A percentile compares a stretch with the other conserved stretches of the same genome.
Conservation (phyloP, 768 basidiomycete species). For the Tulasnella sp. region DNA sequence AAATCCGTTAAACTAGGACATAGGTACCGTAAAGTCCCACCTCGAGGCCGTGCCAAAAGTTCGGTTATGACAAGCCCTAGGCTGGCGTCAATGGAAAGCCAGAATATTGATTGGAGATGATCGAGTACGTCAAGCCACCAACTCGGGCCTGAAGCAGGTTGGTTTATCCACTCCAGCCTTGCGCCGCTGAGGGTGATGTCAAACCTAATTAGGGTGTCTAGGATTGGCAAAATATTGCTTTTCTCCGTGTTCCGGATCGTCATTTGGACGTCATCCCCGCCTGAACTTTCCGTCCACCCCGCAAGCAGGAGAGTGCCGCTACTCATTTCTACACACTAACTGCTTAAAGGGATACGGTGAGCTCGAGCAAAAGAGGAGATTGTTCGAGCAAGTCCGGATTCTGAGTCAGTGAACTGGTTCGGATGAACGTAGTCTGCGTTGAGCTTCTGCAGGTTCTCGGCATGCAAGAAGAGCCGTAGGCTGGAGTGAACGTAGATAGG, state of each 20-base stretch:
- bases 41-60: background rate
- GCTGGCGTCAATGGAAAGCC: no score
- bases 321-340: background rate
- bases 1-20: background rate
- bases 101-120: no score
- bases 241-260: no score
- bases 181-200: no score
- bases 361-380: background rate
- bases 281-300: no score
- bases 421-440: no score
- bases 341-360: background rate
- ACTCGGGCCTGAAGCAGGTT: background rate
- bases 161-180: no score
- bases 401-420: background rate
- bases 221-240: no score
- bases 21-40: background rate
- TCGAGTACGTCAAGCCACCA: background rate
- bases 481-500: background rate
- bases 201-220: no score
- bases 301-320: no score
- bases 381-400: background rate
- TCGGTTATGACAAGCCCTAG: background rate
- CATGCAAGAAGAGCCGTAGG: background rate
- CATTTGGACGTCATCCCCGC: no score
- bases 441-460: background rate